Evolutionary conservation across 176 grass and related monocot genomes (phyloP).

Genomic region (Zoysia japonica): DNA sequence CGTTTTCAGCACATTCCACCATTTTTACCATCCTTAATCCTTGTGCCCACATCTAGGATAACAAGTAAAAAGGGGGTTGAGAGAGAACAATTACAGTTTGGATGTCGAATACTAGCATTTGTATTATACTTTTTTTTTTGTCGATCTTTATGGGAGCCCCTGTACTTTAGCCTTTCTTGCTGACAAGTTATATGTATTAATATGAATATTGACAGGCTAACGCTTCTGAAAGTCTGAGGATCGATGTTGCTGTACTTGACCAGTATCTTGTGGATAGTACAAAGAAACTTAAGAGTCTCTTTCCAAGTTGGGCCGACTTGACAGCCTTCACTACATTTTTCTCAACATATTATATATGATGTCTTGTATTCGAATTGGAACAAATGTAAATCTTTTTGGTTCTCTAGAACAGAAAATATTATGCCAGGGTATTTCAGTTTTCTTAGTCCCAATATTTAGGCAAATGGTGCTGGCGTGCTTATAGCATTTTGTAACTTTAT

Average conservation of each 20-base stretch:
- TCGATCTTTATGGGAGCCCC: not conserved
- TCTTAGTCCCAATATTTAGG: not conserved
- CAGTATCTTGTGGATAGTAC: constrained; percentile 70
- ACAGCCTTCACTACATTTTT: constrained; percentile 82
- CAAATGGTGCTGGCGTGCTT: constrained; percentile 6
- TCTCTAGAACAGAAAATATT: constrained; percentile 1
- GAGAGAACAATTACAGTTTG: not conserved
- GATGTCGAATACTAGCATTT: not conserved
- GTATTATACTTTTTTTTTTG: not conserved
- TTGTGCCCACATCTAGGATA: too few species aligned
- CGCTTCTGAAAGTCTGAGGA: constrained; percentile 62
- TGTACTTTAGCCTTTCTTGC: not conserved
- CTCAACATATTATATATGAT: constrained; percentile 76
- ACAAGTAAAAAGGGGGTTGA: too few species aligned
- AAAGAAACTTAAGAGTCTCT: constrained; percentile 67
- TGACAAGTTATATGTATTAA: constrained; percentile 21
- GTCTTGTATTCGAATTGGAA: constrained; percentile 4
- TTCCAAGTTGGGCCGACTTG: constrained; percentile 88
- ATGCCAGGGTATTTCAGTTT: not conserved
- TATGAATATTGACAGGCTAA: constrained; percentile 53
- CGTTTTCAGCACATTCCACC: too few species aligned
- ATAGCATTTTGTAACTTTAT: constrained; percentile 25
- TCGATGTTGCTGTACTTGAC: constrained; percentile 91
- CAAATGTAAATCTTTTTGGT: constrained; percentile 41
- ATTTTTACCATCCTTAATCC: too few species aligned